Base-by-base conservation (phyloP, 108 stramenopile species). In the Epipyxis sp. region DNA sequence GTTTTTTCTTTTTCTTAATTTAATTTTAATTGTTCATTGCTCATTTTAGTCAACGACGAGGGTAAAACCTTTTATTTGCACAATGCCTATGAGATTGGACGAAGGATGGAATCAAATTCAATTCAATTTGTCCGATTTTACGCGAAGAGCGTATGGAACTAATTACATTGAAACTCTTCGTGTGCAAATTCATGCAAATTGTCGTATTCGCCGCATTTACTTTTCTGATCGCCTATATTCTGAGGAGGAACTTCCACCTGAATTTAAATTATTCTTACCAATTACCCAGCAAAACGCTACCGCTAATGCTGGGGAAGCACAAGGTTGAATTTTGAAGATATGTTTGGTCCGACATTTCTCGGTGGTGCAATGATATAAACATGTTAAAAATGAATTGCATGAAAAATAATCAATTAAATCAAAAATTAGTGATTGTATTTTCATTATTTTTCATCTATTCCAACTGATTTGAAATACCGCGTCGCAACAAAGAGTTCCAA, bases 31-130 rank as follows among this genome's bases (percentile, higher is more conserved):
- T n/a, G n/a, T n/a, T n/a, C n/a, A n/a, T n/a, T n/a, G n/a, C n/a
- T n/a, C n/a, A n/a, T n/a, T n/a, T n/a, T n/a, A 94, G 84, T 90
- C 88, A 44, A 91, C 90, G 42, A 94, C 94, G 32, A 83, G 93
- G 68, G 94, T 94, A 35, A 93, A 94, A 86, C 91, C 92, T 16
- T 94, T 93, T 82, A 94, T 94, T 77, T 94, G 94, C 84, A 92
- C 93, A 30, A 94, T 94, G 94, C 94, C 94, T 67, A 94, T 94
- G 94, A 86, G 92, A 39, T 82, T 94, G 54, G 94, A 94, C 68
- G 94, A 94, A 67, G 94, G 94, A 37, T 94, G 94, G 94, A 94
- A 94, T 87, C 94, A 94, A 84, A 92, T 94, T 59, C 94, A 94
- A 82, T 94, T 94, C 83, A 94, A 94, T 86, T 84, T 94, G 59